These are phyloP conservation scores for Lactuca saligna DNA, from an alignment of 129 eudicot species.

Conservation along the genomic window DNA sequence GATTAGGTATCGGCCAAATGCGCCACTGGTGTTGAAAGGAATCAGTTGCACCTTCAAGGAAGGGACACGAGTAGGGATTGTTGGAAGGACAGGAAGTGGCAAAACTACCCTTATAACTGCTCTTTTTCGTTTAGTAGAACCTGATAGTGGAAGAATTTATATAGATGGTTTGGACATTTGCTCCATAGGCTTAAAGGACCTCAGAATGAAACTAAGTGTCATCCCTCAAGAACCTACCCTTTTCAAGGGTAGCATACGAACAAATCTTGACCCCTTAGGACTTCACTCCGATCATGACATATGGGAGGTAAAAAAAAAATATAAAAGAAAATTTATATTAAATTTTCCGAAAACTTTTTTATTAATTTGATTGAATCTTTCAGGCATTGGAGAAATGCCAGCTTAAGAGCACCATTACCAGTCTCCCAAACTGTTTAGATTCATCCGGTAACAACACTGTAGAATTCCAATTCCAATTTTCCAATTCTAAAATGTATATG, in stretches of 20 bases:
- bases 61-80: constrained; percentile 79
- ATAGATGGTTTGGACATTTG: constrained; percentile 68
- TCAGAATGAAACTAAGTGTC: constrained; percentile 69
- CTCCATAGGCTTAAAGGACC: constrained; percentile 67
- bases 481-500: background rate
- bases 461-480: no score
- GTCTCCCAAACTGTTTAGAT: constrained; percentile 60
- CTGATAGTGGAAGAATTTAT: constrained; percentile 53
- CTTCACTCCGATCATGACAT: constrained; percentile 63
- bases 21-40: constrained; percentile 78
- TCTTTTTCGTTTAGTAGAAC: constrained; percentile 72
- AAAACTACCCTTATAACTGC: constrained; percentile 79
- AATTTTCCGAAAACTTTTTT: background rate
- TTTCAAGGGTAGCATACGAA: constrained; percentile 60
- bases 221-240: constrained; percentile 93
- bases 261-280: constrained; percentile 72
- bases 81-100: constrained; percentile 91
- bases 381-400: constrained; percentile 81
- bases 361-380: constrained; percentile 7
- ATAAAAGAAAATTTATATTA: background rate
- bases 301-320: constrained; percentile 52
- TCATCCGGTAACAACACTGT: constrained; percentile 44
- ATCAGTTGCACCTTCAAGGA: constrained; percentile 70
- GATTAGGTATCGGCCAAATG: constrained; percentile 73
- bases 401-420: constrained; percentile 55